Evolutionary conservation across 495 filamentous ascomycete genomes (phyloP).

Genomic region (Aspergillus conjunctus): DNA sequence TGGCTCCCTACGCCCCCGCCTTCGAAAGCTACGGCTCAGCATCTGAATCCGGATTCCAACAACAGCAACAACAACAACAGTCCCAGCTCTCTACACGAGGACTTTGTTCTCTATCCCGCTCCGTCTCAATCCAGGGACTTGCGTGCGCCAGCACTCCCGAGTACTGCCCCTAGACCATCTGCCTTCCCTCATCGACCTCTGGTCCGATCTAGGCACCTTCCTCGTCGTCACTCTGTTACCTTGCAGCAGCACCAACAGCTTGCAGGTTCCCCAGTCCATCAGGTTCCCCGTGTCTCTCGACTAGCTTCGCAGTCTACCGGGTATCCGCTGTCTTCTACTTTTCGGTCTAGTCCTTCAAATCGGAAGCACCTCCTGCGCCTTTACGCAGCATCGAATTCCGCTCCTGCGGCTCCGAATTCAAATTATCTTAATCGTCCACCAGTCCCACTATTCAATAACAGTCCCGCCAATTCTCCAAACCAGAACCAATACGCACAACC

Average conservation of each 20-base stretch:
- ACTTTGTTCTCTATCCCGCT: constrained; percentile 52
- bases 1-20: constrained; percentile 61
- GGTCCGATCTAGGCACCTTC: constrained; percentile 35
- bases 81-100: constrained; percentile 35
- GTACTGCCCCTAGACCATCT: constrained; percentile 43
- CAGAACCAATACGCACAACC: constrained; percentile 30
- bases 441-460: constrained; percentile 54
- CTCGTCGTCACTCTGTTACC: constrained; percentile 39
- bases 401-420: constrained; percentile 22
- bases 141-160: constrained; percentile 40
- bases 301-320: constrained; percentile 39
- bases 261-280: constrained; percentile 35
- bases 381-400: constrained; percentile 41
- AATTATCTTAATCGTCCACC: constrained; percentile 49
- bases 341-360: constrained; percentile 47
- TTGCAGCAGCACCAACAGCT: constrained; percentile 44
- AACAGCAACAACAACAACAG: constrained; percentile 38
- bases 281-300: constrained; percentile 42
- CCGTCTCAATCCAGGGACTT: constrained; percentile 41
- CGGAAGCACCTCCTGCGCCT: constrained; percentile 37
- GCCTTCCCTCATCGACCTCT: constrained; percentile 35
- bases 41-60: constrained; percentile 47
- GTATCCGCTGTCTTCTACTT: constrained; percentile 43
- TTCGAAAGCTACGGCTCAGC: constrained; percentile 48
- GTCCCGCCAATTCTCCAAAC: constrained; percentile 30